Conservation (phyloP, 306 rosid species). For the Rosa multiflora region DNA sequence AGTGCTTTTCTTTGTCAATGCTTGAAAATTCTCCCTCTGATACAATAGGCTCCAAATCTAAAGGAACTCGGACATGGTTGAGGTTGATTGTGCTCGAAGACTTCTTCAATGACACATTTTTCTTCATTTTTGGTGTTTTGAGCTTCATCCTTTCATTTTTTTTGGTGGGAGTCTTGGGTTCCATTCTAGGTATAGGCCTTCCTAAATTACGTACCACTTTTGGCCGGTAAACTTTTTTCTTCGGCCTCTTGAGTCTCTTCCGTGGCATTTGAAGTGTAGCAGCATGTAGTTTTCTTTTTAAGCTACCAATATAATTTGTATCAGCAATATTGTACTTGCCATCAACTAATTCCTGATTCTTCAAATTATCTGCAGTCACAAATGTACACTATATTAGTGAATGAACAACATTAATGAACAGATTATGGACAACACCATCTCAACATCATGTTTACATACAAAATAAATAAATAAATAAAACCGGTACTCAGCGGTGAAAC, state of each 20-base stretch:
- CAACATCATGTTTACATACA: background rate
- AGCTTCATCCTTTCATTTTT: background rate
- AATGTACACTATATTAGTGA: background rate
- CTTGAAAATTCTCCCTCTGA: background rate
- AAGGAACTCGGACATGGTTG: background rate
- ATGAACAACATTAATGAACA: background rate
- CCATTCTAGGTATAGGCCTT: slow-evolving; percentile 8
- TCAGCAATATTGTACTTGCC: background rate
- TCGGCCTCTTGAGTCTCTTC: background rate
- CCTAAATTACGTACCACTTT: slow-evolving; percentile 26
- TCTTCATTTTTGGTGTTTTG: slow-evolving; percentile 11
- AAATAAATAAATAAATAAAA: background rate
- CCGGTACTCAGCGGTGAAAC: no score
- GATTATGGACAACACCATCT: background rate
- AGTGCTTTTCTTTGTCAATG: slow-evolving; percentile 2
- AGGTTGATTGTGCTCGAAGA: background rate
- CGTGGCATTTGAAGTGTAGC: background rate
- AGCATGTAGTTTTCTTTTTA: slow-evolving; percentile 13
- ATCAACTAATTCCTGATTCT: background rate
- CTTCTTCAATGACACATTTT: background rate
- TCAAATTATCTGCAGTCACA: slow-evolving; percentile 13
- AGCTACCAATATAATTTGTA: background rate
- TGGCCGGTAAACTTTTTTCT: slow-evolving; percentile 36
- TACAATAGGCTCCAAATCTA: background rate
- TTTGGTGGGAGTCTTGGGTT: background rate